Evolutionary conservation across 2,329 filamentous ascomycete genomes (phyloP).

Genomic region (Nigrospora osmanthi): DNA sequence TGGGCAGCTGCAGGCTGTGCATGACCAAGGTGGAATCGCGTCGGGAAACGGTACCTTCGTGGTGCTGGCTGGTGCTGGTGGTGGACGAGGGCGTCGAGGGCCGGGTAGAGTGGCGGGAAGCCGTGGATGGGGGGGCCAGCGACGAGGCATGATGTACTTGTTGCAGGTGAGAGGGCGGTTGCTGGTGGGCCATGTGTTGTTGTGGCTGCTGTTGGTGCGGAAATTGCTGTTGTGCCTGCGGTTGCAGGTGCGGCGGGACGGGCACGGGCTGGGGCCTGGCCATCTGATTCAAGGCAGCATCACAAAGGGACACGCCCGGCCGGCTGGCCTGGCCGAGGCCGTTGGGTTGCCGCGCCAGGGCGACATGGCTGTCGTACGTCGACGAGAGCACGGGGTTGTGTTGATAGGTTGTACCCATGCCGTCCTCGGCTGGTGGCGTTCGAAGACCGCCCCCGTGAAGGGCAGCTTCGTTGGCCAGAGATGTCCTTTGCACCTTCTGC

Average conservation of each 20-base stretch:
- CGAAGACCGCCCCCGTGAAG: constrained; percentile 31
- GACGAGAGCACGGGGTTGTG: constrained; percentile 29
- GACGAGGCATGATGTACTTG: constrained; percentile 6
- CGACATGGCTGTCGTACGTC: constrained; percentile 36
- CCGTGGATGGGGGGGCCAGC: constrained; percentile 10
- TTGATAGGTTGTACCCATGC: constrained; percentile 45
- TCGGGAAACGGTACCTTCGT: constrained; percentile 23
- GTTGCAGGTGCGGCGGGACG: constrained; percentile 2
- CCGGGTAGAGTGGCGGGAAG: constrained; percentile 25
- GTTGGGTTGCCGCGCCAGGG: constrained; percentile 29
- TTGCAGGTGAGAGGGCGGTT: not conserved
- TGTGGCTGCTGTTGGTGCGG: not conserved
- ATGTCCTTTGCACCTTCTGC: constrained; percentile 12
- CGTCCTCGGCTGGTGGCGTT: constrained; percentile 43
- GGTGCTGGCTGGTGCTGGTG: constrained; percentile 15
- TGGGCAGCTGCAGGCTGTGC: constrained; percentile 63
- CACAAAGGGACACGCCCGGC: constrained; percentile 22
- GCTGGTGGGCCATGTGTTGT: constrained; percentile 3
- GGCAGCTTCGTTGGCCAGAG: constrained; percentile 14
- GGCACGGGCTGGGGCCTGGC: constrained; percentile 7
- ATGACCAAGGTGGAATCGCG: constrained; percentile 39
- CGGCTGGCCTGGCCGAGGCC: constrained; percentile 24
- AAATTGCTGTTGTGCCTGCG: constrained; percentile 17
- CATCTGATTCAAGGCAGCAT: constrained; percentile 17
- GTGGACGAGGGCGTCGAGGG: constrained; percentile 29